Conservation (phyloP, 768 basidiomycete species). For the Pleurotus salmoneostramineus region DNA sequence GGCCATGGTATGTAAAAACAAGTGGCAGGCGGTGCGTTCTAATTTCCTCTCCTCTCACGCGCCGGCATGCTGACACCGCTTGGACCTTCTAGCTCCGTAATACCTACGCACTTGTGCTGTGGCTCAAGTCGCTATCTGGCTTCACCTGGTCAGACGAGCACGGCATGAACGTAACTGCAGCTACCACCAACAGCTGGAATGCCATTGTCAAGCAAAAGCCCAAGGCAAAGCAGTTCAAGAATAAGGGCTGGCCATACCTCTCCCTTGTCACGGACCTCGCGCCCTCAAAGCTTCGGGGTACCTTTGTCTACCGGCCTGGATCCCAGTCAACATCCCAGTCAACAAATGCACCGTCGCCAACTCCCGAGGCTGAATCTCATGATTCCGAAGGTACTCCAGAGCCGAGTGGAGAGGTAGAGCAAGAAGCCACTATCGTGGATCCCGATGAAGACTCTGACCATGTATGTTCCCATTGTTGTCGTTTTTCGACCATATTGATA, state of each 20-base stretch:
- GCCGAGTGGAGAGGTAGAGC: neutral
- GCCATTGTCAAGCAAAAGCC: slow-evolving; percentile 5
- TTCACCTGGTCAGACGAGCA: slow-evolving; percentile 20
- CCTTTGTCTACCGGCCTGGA: neutral
- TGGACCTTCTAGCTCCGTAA: slow-evolving; percentile 10
- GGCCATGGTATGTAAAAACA: slow-evolving; percentile 14
- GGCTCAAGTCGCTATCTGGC: slow-evolving; percentile 16
- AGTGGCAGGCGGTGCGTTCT: slow-evolving; percentile 14
- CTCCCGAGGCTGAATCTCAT: neutral
- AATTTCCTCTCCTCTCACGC: neutral
- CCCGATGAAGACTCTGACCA: too few species aligned
- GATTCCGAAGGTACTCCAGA: too few species aligned
- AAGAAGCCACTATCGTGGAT: neutral
- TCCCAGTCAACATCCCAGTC: neutral
- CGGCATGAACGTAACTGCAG: slow-evolving; percentile 12
- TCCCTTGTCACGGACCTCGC: slow-evolving; percentile 11
- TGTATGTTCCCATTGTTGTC: too few species aligned
- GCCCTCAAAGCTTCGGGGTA: slow-evolving; percentile 6
- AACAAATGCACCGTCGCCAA: neutral
- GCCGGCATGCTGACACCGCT: neutral
- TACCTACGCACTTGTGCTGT: slow-evolving; percentile 12
- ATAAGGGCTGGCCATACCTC: slow-evolving; percentile 19
- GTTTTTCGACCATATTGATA: neutral
- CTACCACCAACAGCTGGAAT: slow-evolving; percentile 11
- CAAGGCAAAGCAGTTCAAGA: slow-evolving; percentile 16